Evolutionary conservation across 1,284 basidiomycete species (phyloP).

Genomic region (Trichosporon sp.): DNA sequence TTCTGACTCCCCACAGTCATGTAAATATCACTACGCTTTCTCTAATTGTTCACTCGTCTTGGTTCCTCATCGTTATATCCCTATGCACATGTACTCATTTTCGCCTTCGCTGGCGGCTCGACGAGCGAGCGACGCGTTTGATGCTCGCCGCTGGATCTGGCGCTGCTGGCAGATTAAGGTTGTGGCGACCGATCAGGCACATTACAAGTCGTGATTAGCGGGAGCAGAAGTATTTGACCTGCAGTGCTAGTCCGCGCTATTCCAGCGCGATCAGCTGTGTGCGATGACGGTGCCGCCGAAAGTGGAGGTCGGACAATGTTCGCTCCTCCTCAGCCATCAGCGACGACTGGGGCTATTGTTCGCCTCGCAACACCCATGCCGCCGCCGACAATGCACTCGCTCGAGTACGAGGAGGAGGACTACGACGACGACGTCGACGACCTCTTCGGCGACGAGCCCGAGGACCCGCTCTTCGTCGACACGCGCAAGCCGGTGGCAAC

Average conservation of each 20-base stretch:
- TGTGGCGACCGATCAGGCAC: not conserved
- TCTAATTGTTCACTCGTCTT: not conserved
- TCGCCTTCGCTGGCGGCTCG: not conserved
- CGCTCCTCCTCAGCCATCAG: not conserved
- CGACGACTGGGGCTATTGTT: not conserved
- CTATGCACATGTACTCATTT: constrained; percentile 10
- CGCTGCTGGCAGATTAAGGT: not conserved
- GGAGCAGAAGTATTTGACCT: not conserved
- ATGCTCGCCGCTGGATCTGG: not conserved
- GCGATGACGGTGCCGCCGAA: not conserved
- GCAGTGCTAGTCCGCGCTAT: not conserved
- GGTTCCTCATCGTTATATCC: not conserved
- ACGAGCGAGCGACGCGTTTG: not conserved
- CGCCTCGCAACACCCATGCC: not conserved
- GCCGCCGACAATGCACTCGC: constrained; percentile 18
- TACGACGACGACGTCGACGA: constrained; percentile 28
- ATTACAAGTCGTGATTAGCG: not conserved
- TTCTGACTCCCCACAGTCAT: not conserved
- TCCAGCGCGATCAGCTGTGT: no score
- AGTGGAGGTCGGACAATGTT: not conserved
- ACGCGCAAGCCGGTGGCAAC: constrained; percentile 8
- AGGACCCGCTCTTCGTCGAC: constrained; percentile 11
- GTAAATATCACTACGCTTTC: not conserved
- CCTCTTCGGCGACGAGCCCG: constrained; percentile 34
- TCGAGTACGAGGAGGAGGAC: constrained; percentile 36